Conservation (phyloP, 768 basidiomycete species). For the Lactarius quietus region DNA sequence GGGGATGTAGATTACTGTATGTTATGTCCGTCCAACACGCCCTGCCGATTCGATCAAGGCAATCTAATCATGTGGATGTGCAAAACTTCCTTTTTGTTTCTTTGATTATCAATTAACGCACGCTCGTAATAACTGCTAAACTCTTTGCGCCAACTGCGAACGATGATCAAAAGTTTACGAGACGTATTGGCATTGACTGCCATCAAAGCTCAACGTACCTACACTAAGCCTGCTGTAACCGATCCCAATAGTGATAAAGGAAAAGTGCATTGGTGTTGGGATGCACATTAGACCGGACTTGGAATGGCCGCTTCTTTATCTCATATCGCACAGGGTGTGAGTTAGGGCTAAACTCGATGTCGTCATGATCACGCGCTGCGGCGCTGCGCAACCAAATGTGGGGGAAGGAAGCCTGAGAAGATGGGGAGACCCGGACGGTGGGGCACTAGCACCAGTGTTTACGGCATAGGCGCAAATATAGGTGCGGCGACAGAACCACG, state of each 20-base stretch:
- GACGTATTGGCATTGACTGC: not conserved
- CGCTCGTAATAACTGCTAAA: not conserved
- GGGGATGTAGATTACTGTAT: not conserved
- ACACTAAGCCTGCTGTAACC: not conserved
- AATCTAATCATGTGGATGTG: not conserved
- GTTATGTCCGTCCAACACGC: not conserved
- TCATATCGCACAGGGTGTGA: not conserved
- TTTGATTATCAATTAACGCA: not conserved
- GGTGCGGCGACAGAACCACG: not conserved
- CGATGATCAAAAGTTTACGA: not conserved
- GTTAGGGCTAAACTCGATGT: not conserved
- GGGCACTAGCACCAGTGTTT: not conserved
- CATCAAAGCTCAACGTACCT: not conserved
- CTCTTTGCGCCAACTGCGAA: not conserved
- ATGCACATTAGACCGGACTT: not conserved
- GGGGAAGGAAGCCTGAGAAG: not conserved
- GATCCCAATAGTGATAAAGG: not conserved
- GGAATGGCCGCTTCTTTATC: not conserved
- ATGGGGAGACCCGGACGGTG: not conserved
- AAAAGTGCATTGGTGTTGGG: not conserved
- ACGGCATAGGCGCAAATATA: not conserved
- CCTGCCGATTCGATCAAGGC: not conserved
- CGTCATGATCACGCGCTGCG: not conserved
- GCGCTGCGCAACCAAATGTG: not conserved
- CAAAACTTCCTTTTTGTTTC: not conserved